Base-by-base conservation (phyloP, 176 grass and related monocot species). In the Triticum timopheevii region DNA sequence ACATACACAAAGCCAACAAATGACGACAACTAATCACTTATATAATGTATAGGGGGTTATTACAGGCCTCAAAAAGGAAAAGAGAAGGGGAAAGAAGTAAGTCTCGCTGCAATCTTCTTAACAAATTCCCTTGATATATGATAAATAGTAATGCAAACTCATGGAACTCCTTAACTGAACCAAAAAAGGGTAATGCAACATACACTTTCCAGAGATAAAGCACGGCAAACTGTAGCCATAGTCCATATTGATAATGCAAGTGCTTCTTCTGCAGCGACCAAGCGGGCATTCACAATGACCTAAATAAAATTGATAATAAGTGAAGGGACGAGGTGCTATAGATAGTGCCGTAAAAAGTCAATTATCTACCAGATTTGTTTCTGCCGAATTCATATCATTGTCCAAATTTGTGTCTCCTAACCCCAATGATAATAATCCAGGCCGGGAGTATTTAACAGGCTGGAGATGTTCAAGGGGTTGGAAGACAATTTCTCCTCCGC, bases 151-250 rank as follows among this genome's bases (percentile, higher is more conserved):
- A 45, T 12, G 4, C 27, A 65, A 70, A 81, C 70, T 82, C 65
- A 85, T 17, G 22, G 59, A 86, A 56, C 17, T 59, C 13, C 78
- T 79, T 28, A 69, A 44, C 30, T 77, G 7, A 73, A 62, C 74
- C 44, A 64, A 52, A n/a, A 87, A 30, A 5, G 13, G 68, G 61
- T 66, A 83, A 42, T 34, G 38, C 20, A 81, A 86, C 83, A 87
- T 93, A 98, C 94, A 79, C 85, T 98, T 96, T 96, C 97, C 64
- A 98, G 78, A 80, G 97, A 96, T 75, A 98, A 90, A 90, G 88
- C 76, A 80, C 89, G 92, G 49, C 97, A 98, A 82, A 98, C 64
- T 77, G 94, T 90, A 91, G 97, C 86, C 52, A 72, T 86, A 66
- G 93, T 98, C 97, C 97, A 98, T 85, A 94, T 68, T 8, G 97